phyloP scores from a whole-genome alignment of 169 alveolate species.

The Prorocentrum cordatum region DNA sequence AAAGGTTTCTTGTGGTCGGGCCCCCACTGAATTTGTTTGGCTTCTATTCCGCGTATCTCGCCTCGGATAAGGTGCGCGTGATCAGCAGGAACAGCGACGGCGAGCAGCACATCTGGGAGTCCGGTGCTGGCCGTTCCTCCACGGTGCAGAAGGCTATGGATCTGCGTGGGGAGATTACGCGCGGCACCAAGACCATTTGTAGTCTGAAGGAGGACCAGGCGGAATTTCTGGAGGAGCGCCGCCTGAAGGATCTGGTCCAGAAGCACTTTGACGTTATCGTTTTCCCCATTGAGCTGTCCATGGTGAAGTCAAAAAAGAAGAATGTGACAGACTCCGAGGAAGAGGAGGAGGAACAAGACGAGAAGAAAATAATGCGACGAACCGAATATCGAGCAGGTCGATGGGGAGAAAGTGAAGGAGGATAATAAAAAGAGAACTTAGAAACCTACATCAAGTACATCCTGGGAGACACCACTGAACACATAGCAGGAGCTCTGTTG shows the following conservation, averaged over 20 bases:
- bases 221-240: conserved; percentile 96
- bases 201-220: conserved; percentile 95
- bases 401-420: no score
- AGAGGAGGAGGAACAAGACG: conserved; percentile 84
- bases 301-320: no score
- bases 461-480: no score
- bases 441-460: no score
- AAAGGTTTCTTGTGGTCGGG: no score
- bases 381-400: no score
- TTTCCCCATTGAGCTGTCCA: conserved; percentile 94
- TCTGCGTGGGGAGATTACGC: conserved; percentile 78
- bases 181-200: conserved; percentile 94
- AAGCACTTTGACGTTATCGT: conserved; percentile 98
- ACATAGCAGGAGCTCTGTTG: no score
- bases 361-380: no score
- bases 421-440: no score
- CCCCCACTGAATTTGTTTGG: no score
- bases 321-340: conserved; percentile 96
- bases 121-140: conserved; percentile 97
- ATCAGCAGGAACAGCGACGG: conserved; percentile 92
- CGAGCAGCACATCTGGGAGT: conserved; percentile 96
- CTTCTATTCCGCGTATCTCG: conserved; percentile 97
- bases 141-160: conserved; percentile 89
- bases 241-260: no score
- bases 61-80: conserved; percentile 96